Evolutionary conservation across 495 filamentous ascomycete genomes (phyloP).

Genomic region (Astrothelium macrocarpum): DNA sequence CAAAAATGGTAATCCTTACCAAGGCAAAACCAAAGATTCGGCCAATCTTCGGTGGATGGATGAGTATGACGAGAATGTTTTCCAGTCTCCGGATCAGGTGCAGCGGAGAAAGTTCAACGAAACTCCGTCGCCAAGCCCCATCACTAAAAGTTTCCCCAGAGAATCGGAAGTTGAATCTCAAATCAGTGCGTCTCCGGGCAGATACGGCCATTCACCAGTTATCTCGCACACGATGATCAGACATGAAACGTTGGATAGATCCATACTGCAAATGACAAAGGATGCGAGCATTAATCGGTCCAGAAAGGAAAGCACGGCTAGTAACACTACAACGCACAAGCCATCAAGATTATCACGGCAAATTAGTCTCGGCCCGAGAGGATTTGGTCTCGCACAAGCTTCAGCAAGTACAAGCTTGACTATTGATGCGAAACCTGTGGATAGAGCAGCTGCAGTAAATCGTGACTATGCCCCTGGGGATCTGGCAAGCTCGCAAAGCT

Average conservation of each 20-base stretch:
- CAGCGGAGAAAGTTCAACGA: not conserved
- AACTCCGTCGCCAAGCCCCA: not conserved
- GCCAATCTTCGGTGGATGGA: slow-evolving; percentile 5
- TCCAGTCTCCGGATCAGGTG: not conserved
- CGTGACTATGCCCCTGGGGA: not conserved
- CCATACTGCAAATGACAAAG: not conserved
- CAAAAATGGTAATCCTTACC: not conserved
- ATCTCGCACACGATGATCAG: not conserved
- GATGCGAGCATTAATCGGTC: not conserved
- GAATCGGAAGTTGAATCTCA: not conserved
- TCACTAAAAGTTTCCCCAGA: not conserved
- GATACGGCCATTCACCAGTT: not conserved
- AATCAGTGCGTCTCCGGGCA: not conserved
- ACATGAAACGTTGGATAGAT: not conserved
- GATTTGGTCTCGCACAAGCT: slow-evolving; percentile 13
- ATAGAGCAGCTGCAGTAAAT: not conserved
- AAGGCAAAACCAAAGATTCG: not conserved
- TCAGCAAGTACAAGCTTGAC: slow-evolving; percentile 17
- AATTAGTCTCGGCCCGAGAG: slow-evolving; percentile 19
- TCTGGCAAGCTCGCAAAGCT: not conserved
- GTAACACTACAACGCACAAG: not conserved
- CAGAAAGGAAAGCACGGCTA: not conserved
- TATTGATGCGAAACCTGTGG: not conserved
- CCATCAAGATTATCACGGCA: slow-evolving; percentile 9
- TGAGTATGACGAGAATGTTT: slow-evolving; percentile 1